Conservation (phyloP, 768 basidiomycete genomes). For the Phanerochaete carnosa region DNA sequence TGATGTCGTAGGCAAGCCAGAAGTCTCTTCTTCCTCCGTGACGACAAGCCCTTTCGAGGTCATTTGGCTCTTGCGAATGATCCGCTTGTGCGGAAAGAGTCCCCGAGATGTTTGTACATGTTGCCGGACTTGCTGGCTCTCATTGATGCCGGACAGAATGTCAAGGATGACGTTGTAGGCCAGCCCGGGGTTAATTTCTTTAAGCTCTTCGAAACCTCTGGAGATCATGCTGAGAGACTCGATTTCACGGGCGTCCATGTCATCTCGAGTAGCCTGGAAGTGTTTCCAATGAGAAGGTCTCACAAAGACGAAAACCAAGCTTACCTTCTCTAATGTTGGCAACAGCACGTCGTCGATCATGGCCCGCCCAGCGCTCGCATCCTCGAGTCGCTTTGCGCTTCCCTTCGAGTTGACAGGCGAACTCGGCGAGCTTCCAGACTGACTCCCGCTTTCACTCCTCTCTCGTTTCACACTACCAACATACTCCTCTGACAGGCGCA, state of each 20-base stretch:
- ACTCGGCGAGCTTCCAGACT: constrained; percentile 34
- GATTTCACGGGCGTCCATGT: constrained; percentile 85
- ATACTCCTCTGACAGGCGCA: constrained; percentile 75
- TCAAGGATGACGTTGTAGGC: constrained; percentile 89
- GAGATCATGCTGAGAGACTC: constrained; percentile 88
- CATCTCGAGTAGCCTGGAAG: constrained; percentile 65
- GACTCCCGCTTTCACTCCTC: constrained; percentile 5
- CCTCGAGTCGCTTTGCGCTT: constrained; percentile 50
- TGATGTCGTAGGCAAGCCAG: constrained; percentile 42
- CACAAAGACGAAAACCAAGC: constrained; percentile 19
- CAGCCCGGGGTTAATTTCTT: constrained; percentile 76
- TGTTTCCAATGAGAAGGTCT: neutral
- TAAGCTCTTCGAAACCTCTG: constrained; percentile 85
- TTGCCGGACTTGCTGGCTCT: constrained; percentile 79
- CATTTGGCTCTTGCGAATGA: constrained; percentile 81
- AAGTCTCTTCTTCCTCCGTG: constrained; percentile 75
- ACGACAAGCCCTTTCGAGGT: constrained; percentile 81
- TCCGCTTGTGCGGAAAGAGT: constrained; percentile 78
- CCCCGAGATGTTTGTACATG: constrained; percentile 79
- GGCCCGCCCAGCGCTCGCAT: constrained; percentile 57
- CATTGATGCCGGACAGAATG: constrained; percentile 85
- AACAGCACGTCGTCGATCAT: constrained; percentile 85
- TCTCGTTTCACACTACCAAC: constrained; percentile 60
- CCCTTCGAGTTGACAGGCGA: constrained; percentile 41
- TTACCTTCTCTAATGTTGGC: constrained; percentile 72